Conservation (phyloP, 2,329 filamentous ascomycete species). For the Diaporthe sp. region DNA sequence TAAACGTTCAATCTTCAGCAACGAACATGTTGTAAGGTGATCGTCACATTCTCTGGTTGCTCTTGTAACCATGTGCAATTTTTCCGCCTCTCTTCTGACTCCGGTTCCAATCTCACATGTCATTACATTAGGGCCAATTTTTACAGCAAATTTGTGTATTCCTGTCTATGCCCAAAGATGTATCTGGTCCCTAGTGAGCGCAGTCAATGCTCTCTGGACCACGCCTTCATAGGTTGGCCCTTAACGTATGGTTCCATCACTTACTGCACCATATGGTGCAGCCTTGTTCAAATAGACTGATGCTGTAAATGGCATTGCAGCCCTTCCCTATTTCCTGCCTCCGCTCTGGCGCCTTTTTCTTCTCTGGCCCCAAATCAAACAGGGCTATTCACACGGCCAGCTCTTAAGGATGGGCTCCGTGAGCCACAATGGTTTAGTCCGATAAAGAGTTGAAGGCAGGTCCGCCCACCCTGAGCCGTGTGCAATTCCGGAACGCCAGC, state of each 20-base stretch:
- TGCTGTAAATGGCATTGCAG: not conserved
- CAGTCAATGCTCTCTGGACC: not conserved
- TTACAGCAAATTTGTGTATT: conserved; percentile 1
- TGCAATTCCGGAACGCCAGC: conserved; percentile 32
- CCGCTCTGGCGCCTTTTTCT: not conserved
- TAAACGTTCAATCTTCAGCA: not conserved
- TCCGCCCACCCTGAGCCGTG: not conserved
- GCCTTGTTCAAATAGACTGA: not conserved
- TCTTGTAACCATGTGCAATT: not conserved
- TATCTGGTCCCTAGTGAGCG: not conserved
- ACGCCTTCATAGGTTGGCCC: not conserved
- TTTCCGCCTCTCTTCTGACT: not conserved
- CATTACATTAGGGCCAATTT: not conserved
- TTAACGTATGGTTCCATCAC: not conserved
- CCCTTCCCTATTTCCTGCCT: not conserved
- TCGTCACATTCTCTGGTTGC: not conserved
- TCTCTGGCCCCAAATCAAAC: not conserved
- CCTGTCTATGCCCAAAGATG: conserved; percentile 19
- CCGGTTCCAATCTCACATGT: not conserved
- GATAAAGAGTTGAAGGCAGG: not conserved
- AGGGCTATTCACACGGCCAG: not conserved
- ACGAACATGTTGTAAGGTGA: not conserved
- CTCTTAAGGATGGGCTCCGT: not conserved
- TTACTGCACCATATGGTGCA: not conserved
- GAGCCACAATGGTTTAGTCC: not conserved